Evolutionary conservation across 2,329 filamentous ascomycete species (phyloP).

Genomic region (Arthrobotrys pseudoclavata): DNA sequence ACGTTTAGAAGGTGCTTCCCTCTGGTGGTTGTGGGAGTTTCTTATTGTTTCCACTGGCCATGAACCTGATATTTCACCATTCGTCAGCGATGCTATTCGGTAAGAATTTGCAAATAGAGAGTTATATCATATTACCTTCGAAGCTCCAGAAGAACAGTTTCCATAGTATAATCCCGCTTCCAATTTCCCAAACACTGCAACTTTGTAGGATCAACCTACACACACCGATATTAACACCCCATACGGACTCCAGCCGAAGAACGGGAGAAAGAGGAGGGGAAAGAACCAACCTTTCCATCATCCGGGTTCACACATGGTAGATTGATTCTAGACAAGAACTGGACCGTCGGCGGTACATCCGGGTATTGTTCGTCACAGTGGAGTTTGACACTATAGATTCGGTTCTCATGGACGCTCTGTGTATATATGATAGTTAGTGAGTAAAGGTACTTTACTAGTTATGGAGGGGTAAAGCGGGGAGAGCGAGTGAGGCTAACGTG

Average conservation of each 20-base stretch:
- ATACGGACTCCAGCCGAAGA: not conserved
- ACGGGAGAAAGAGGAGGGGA: not conserved
- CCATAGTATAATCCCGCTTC: constrained; percentile 95
- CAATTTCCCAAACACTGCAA: constrained; percentile 88
- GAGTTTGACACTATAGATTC: constrained; percentile 98
- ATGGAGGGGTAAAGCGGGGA: constrained; percentile 39
- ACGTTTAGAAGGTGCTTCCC: constrained; percentile 74
- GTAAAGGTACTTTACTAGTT: not conserved
- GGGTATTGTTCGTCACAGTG: constrained; percentile 93
- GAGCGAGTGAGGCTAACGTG: constrained; percentile 76
- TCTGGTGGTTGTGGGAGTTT: constrained; percentile 95
- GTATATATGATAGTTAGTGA: not conserved
- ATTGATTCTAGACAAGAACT: constrained; percentile 95
- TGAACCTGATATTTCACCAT: constrained; percentile 75
- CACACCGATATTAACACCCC: not conserved
- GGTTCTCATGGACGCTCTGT: constrained; percentile 95
- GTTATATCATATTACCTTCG: constrained; percentile 72
- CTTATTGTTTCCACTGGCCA: constrained; percentile 92
- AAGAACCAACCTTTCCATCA: constrained; percentile 76
- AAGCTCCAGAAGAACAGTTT: constrained; percentile 89
- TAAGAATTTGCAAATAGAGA: not conserved
- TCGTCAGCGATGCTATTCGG: not conserved
- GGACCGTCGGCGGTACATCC: constrained; percentile 86
- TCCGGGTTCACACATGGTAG: constrained; percentile 89
- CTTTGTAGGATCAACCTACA: constrained; percentile 82